Base-by-base conservation (phyloP, 164 flowering plant species). In the Piper betle region DNA sequence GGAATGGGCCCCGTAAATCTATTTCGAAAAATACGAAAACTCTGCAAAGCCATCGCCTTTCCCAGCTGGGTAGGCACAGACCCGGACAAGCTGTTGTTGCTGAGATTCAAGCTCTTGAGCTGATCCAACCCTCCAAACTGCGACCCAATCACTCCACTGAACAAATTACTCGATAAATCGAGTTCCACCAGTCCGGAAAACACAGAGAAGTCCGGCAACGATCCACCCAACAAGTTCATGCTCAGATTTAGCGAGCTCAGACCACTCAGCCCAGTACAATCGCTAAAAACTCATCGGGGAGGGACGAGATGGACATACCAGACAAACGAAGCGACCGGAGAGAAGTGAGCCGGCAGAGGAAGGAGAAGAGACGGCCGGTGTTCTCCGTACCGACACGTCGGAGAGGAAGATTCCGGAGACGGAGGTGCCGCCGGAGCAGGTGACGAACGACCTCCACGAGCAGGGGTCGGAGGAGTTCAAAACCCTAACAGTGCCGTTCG, bases 251-350 rank as follows among this genome's bases (percentile, higher is more conserved):
- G 66, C 38, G 55, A 2, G 66, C 66, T 76, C 42, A 87, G 56
- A 52, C 73, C 82, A 65, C 6, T 64, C 59, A 80, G 53, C 43
- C n/a, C 20, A 7, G 79, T 83, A 70, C 91, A 87, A 61, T 52
- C 58, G 38, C 46, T 48, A 53, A 80, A 58, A 66, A 87, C 64
- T n/a, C 74, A 62, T 55, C 62, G 17, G 85, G 82, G 62, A 81
- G 77, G 9, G 76, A 66, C 62, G 52, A 59, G 50, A 87, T 56
- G 2, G 0, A 37, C 64, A 83, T 87, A 20, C 68, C 54, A 33
- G 96, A 87, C 50, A 87, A 48, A 67, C 85, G 76, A 64, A 87
- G 75, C 38, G 68, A 62, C 68, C 72, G 69, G 59, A 87, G 70
- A 41, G 84, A 60, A 52, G 64, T 70, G 73, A 87, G 66, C 55